Evolutionary conservation across 2,329 filamentous ascomycete genomes (phyloP), one percentile per base, ranked within the genome.

Genomic region (Talaromyces pinophilus): DNA sequence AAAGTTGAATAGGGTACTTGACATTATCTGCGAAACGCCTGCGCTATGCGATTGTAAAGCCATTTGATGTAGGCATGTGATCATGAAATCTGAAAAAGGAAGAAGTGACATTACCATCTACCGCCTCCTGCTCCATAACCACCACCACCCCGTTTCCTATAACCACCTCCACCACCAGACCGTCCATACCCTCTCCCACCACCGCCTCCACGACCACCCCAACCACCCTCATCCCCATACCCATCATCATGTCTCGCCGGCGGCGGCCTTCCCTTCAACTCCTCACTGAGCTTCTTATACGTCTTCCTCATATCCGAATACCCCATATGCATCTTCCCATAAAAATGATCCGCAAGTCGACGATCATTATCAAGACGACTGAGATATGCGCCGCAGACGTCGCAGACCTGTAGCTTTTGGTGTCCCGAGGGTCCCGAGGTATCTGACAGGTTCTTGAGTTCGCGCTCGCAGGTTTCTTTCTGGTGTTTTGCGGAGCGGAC

Each of bases 251-350:
- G 83, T 71, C 87, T 84, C 22, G 82, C 81, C 19, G 87, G 88
- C 48, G 87, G 86, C 59, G 85, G 83, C 33, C 91, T 83, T 1
- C 90, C 90, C 75, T 92, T 91, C 79, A 97, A 84, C 76, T 97
- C 93, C 79, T 93, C 93, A 62, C 90, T 90, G 69, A 99, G 88
- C n/a, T 86, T 83, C 65, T 97, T 93, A 74, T 88, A 93, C 2
- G 93, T 95, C 84, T 95, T 96, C 72, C 95, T 88, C 95, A 99
- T 99, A 81, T 97, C 92, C 17, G 95, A 95, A 77, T 98, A 99
- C 0, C 95, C 95, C 66, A 99, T 82, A 76, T 99, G 95, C 95
- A 99, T 99, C 84, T 99, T 99, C 25, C 95, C 95, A 79, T 97
- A 98, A 77, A 99, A 99, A 78, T 99, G 95, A 77, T 99, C 95